Percentiles rank a stretch among this genome's conserved stretches.
Evolutionary conservation across 331 rosid genomes (phyloP).

Genomic region (Rhamnella rubrinervis): DNA sequence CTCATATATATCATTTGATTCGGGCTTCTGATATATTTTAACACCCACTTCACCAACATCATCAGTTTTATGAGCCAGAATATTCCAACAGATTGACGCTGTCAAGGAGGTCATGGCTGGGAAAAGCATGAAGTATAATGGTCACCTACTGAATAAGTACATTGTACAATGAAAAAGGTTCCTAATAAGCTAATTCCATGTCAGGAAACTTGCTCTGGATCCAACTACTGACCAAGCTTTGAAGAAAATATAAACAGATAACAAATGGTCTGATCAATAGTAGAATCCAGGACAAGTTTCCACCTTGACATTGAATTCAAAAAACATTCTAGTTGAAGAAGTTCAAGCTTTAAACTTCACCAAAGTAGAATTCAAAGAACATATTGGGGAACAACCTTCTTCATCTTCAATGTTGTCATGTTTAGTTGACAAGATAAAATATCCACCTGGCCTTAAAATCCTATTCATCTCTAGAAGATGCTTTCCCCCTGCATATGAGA

Average conservation of each 20-base stretch:
- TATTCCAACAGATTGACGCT: slow-evolving; percentile 86
- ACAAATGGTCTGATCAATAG: no score
- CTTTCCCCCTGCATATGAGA: slow-evolving; percentile 61
- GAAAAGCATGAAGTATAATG: slow-evolving; percentile 26
- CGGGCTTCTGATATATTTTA: slow-evolving; percentile 90
- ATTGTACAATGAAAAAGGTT: slow-evolving; percentile 3
- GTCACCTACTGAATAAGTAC: neutral
- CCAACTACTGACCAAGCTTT: no score
- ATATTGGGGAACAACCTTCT: slow-evolving; percentile 67
- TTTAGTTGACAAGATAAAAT: slow-evolving; percentile 80
- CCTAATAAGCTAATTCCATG: neutral
- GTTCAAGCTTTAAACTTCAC: neutral
- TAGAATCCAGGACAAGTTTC: no score
- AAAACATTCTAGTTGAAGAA: no score
- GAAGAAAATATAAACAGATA: neutral
- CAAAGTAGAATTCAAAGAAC: neutral
- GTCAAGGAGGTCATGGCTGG: slow-evolving; percentile 72
- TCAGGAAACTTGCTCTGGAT: neutral
- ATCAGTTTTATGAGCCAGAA: slow-evolving; percentile 91
- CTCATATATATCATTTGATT: slow-evolving; percentile 69
- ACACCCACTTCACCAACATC: slow-evolving; percentile 83
- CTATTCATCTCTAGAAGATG: slow-evolving; percentile 92
- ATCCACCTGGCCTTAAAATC: slow-evolving; percentile 81
- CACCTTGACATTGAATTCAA: neutral
- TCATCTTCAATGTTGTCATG: slow-evolving; percentile 78